Conservation (phyloP, 768 basidiomycete genomes). For the Calocybe indica region DNA sequence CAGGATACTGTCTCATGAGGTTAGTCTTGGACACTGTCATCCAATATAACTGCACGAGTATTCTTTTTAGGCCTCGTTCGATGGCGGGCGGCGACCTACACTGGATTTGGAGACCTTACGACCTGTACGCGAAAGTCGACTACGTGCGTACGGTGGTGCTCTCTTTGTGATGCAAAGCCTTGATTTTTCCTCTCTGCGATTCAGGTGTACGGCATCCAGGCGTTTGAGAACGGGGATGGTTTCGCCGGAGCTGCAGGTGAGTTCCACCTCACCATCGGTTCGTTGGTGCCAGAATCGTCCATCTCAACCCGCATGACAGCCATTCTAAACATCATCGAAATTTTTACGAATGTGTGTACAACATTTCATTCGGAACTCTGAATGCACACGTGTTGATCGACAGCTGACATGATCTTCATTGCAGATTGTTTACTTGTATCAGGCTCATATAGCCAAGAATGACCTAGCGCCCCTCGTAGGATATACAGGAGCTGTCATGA, state of each 20-base stretch:
- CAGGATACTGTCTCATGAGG: constrained; percentile 40
- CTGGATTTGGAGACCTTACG: constrained; percentile 81
- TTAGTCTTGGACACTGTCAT: constrained; percentile 24
- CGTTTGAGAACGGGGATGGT: constrained; percentile 55
- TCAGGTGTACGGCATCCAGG: constrained; percentile 68
- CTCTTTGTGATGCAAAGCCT: constrained; percentile 2
- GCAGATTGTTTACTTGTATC: constrained; percentile 54
- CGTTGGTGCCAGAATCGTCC: constrained; percentile 2
- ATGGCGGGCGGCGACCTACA: constrained; percentile 69
- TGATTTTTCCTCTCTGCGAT: constrained; percentile 2
- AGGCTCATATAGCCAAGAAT: constrained; percentile 45
- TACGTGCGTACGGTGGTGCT: constrained; percentile 14
- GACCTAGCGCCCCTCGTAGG: constrained; percentile 63
- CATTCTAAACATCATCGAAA: constrained; percentile 69
- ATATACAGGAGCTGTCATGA: constrained; percentile 65
- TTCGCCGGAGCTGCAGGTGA: constrained; percentile 76
- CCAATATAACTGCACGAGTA: constrained; percentile 25
- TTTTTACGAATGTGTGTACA: constrained; percentile 46
- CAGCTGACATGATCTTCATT: constrained; percentile 4
- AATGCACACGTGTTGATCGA: constrained; percentile 1
- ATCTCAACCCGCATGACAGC: constrained; percentile 33
- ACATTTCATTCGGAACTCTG: not conserved
- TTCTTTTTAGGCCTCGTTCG: constrained; percentile 29
- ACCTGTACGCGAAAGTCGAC: constrained; percentile 53
- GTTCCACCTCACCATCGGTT: not conserved